These are phyloP conservation scores for Aspergillus terreus DNA, from an alignment of 2,329 filamentous ascomycete genomes.

Conservation along the genomic window DNA sequence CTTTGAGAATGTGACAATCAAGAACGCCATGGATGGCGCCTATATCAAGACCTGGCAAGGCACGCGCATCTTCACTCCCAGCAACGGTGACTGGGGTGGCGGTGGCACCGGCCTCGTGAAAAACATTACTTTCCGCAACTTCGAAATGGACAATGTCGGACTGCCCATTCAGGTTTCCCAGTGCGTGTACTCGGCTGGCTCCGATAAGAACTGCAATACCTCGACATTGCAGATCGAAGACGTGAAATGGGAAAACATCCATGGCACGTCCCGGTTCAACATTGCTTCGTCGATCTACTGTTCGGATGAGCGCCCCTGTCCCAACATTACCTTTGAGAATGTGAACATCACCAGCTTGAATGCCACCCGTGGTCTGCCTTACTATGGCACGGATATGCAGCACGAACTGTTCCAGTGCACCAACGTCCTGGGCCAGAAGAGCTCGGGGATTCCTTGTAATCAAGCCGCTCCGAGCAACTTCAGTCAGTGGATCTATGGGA, in stretches of 20 bases:
- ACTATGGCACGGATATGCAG: too few relatives aligned
- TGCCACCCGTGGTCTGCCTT: too few relatives aligned
- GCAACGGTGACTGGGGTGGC: slow-evolving; percentile 1
- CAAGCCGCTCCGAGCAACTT: neutral
- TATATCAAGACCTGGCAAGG: slow-evolving; percentile 1
- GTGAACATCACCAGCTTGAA: too few relatives aligned
- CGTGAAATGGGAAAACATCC: neutral
- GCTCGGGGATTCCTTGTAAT: neutral
- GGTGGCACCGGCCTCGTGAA: neutral
- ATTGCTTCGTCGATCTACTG: too few relatives aligned
- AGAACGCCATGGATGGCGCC: neutral
- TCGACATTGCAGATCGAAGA: neutral
- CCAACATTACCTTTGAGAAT: too few relatives aligned
- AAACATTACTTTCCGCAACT: neutral
- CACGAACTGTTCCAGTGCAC: too few relatives aligned
- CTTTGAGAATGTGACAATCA: slow-evolving; percentile 29
- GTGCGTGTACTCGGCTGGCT: neutral
- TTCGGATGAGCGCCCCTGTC: too few relatives aligned
- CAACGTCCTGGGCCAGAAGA: neutral
- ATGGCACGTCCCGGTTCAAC: too few relatives aligned
- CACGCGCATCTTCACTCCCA: neutral
- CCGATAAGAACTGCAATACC: neutral
- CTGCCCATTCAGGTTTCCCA: neutral
- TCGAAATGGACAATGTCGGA: slow-evolving; percentile 1
- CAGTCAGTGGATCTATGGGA: neutral